Evolutionary conservation across 305 asterid species (phyloP), one percentile per base, ranked within the genome.

Genomic region (Fraxinus latifolia): DNA sequence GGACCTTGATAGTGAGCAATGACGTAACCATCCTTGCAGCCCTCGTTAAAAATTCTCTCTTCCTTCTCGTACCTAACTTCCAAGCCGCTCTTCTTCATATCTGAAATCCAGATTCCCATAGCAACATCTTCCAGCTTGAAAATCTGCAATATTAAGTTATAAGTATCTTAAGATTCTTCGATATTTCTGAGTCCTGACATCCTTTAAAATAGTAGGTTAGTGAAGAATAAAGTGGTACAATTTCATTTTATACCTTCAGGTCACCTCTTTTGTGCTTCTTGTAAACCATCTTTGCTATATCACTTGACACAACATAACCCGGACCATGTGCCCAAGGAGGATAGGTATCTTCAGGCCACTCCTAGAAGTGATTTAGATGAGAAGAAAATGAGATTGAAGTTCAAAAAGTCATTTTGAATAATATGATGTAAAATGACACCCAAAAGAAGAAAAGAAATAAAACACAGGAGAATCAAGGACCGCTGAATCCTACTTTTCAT

Each of bases 241-340:
- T 27, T 12, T 33, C 74, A 68, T 15, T 6, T 74, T 55, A n/a
- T 81, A 95, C 98, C 96, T 94, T 96, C 62, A 96, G 89, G 37
- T 44, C 85, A 23, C 95, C 97, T 74, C 87, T 84, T 68, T 84
- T 86, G 83, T 96, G 91, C 73, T 84, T 90, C 89, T 81, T 89
- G 86, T 91, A 87, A 81, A 96, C 85, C 32, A 86, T 88, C 78
- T 85, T 90, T 12, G 99, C 98, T 87, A 94, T 91, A 80, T 96
- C 97, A 47, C 87, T 88, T 42, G 99, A 92, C 78, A 96, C 92
- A 0, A 89, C 93, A 71, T 96, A 96, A 33, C 99, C 99, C 9
- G 98, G 99, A 85, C 98, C 99, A 81, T 91, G 96, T 25, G 99
- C 99, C 94, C 94, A 96, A 58, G 98, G 98, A 79, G 99, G 99